Evolutionary conservation across 371 early-diverging fungal species (phyloP), one percentile per base, ranked within the genome.

Genomic region (Haplosporangium sp.): DNA sequence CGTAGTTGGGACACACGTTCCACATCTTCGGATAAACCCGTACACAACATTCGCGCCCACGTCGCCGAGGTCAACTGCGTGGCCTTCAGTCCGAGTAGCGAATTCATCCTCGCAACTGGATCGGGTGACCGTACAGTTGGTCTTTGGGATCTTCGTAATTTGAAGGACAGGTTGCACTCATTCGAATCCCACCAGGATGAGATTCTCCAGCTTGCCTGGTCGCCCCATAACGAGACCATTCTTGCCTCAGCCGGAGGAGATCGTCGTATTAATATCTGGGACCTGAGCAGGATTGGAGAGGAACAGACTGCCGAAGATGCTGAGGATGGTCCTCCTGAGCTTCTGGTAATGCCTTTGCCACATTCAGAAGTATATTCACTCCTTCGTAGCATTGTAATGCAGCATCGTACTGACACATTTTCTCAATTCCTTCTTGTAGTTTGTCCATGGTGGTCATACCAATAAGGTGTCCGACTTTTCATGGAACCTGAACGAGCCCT

Each of bases 381-480:
- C 29, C 1, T 29, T 29, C 29, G 29, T 29, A 4, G 29, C 4
- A 29, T 29, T 29, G 4, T 4, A 29, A 29, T 29, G 29, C 29
- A 29, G 29, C 29, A 29, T 46, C 46, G 11, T 46, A 11, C n/a
- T 46, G 16, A 46, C 11, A 46, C n/a, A 6, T 11, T 29, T 29
- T 57, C 10, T 21, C 21, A 18, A 6, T 38, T 14, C 20, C n/a
- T 1, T 4, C 12, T 16, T 37, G 6, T 71, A 92, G 92, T 99
- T 99, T 88, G 90, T 99, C 51, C 99, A 99, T 80, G 98, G 98
- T 58, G 99, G 99, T 23, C 99, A 99, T 82, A 99, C 99, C 21
- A 94, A 93, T 86, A 92, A 92, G 75, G 95, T 99, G 42, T 92
- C 95, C 42, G 99, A 99, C 82, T 91, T 99, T 65, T 89, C 91